A percentile compares a stretch with the other conserved stretches of the same genome.
These are phyloP conservation scores for Pholiota molesta DNA, from an alignment of 768 basidiomycete genomes.

Conservation along the genomic window DNA sequence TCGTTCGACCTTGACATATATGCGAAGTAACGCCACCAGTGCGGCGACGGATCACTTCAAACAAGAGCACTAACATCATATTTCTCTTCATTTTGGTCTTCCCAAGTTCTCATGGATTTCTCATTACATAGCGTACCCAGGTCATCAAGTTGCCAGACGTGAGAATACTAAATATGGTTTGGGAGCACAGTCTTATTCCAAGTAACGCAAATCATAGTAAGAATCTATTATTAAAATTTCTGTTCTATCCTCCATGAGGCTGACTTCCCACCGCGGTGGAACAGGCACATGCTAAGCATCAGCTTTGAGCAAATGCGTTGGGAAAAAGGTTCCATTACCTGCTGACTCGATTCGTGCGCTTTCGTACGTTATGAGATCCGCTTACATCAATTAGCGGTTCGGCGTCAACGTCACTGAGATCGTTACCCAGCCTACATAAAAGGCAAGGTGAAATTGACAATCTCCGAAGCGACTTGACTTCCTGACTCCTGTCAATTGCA, in stretches of 20 bases:
- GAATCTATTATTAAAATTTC: not conserved
- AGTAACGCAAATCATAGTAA: not conserved
- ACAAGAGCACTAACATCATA: not conserved
- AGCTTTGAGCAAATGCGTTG: not conserved
- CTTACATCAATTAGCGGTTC: not conserved
- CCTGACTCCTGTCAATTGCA: not conserved
- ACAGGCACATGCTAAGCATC: not conserved
- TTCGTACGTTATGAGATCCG: not conserved
- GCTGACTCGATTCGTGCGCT: not conserved
- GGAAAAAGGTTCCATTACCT: not conserved
- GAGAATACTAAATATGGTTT: not conserved
- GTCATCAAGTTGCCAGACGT: not conserved
- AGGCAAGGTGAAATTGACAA: not conserved
- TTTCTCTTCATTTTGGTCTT: not conserved
- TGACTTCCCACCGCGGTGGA: not conserved
- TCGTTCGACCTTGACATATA: no score
- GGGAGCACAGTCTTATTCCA: not conserved
- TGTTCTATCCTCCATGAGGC: not conserved
- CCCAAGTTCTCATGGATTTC: not conserved
- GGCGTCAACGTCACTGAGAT: not conserved
- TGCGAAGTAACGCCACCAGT: not conserved
- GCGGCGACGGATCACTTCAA: not conserved
- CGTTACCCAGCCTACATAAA: not conserved
- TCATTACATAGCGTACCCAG: not conserved
- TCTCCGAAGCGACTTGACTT: not conserved